phyloP scores from a whole-genome alignment of 176 grass and related monocot genomes.

The Triticum urartu region DNA sequence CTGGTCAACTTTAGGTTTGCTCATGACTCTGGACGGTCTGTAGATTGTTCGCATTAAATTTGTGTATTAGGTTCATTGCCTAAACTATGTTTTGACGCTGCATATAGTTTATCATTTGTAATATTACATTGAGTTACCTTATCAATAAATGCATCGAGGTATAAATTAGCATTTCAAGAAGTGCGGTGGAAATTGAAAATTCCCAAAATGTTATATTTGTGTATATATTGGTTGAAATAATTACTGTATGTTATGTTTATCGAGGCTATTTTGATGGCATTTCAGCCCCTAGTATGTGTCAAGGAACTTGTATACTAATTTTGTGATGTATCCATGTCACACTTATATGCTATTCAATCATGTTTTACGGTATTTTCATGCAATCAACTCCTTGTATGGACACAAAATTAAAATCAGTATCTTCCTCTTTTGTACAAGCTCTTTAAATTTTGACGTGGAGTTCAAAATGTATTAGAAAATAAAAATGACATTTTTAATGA shows the following conservation, averaged over 20 bases:
- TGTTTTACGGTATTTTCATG: neutral
- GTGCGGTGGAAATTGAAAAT: neutral
- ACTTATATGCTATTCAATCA: neutral
- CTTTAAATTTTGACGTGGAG: neutral
- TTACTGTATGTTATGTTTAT: neutral
- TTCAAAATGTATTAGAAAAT: neutral
- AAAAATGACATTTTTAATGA: neutral
- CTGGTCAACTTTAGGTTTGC: neutral
- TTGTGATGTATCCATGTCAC: neutral
- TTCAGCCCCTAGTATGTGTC: neutral
- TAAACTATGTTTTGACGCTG: neutral
- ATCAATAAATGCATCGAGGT: neutral
- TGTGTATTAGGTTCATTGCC: neutral
- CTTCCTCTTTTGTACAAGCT: neutral
- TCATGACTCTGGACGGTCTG: neutral
- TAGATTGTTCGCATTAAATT: neutral
- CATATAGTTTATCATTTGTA: neutral
- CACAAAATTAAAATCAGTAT: neutral
- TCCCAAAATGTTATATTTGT: neutral
- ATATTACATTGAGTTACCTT: neutral
- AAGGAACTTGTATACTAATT: neutral
- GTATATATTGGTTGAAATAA: neutral
- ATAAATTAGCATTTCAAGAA: neutral
- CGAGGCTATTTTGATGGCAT: slow-evolving; percentile 6
- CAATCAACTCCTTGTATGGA: neutral